phyloP scores from a whole-genome alignment of 768 basidiomycete genomes.

The Tylopilus sp. region DNA sequence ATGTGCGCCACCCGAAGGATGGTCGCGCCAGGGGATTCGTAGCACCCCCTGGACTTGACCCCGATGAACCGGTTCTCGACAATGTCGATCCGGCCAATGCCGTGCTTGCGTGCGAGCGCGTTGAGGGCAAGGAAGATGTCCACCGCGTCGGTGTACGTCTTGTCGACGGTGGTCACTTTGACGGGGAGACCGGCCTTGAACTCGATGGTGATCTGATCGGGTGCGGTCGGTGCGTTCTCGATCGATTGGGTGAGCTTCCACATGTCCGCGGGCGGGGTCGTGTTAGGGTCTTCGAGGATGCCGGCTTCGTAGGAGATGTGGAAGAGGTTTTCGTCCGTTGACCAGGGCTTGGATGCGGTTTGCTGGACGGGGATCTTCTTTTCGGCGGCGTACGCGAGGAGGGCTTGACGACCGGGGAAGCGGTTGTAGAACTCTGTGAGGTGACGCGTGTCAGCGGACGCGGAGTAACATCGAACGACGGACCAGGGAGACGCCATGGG shows the following conservation, averaged over 20 bases:
- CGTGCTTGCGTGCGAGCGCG: conserved; percentile 89
- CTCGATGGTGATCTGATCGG: conserved; percentile 81
- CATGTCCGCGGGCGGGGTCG: conserved; percentile 94
- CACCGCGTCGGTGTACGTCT: conserved; percentile 84
- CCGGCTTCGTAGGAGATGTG: conserved; percentile 99
- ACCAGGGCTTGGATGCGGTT: conserved; percentile 97
- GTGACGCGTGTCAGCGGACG: conserved; percentile 1
- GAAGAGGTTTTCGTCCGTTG: conserved; percentile 99
- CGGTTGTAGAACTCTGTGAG: conserved; percentile 89
- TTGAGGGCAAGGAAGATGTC: conserved; percentile 93
- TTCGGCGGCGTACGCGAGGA: conserved; percentile 84
- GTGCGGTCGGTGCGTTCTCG: conserved; percentile 72
- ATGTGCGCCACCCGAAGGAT: conserved; percentile 94
- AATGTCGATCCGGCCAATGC: conserved; percentile 95
- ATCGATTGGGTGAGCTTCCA: conserved; percentile 94
- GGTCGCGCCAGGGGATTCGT: conserved; percentile 95
- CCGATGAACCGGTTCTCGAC: conserved; percentile 99
- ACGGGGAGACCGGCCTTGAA: conserved; percentile 86
- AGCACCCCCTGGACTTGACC: conserved; percentile 99
- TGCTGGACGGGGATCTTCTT: conserved; percentile 92
- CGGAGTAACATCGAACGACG: background rate
- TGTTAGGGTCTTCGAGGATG: conserved; percentile 95
- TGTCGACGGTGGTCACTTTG: conserved; percentile 62
- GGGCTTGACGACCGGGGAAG: conserved; percentile 92
- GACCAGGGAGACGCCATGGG: conserved; percentile 95